phyloP scores from a whole-genome alignment of 176 grass and related monocot genomes.

The Hsuehochloa calcarea region DNA sequence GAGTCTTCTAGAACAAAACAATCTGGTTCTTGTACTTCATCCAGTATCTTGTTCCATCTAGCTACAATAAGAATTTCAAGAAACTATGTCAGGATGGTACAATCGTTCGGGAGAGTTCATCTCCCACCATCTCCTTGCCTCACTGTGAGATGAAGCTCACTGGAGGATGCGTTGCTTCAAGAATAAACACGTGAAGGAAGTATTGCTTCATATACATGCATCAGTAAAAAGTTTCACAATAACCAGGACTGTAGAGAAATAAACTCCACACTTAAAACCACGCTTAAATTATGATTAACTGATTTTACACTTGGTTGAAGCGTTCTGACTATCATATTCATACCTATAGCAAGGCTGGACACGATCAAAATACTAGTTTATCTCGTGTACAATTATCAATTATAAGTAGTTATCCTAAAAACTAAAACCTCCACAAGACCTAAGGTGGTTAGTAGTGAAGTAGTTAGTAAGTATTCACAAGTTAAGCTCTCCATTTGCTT shows the following conservation, averaged over 20 bases:
- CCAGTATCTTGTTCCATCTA: conserved; percentile 63
- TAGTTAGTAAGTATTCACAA: neutral
- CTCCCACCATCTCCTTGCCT: conserved; percentile 1
- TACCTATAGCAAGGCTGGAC: neutral
- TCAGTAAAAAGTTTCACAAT: neutral
- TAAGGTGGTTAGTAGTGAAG: neutral
- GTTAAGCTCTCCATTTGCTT: neutral
- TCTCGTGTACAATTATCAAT: neutral
- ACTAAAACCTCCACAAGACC: neutral
- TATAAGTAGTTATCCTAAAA: neutral
- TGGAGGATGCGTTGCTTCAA: conserved; percentile 4
- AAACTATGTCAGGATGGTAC: conserved; percentile 43
- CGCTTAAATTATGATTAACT: neutral
- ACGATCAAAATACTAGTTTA: conserved; percentile 6
- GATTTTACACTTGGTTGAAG: neutral
- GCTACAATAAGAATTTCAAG: conserved; percentile 70
- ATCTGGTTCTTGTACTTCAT: conserved; percentile 56
- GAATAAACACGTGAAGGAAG: conserved; percentile 30
- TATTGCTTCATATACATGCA: conserved; percentile 21
- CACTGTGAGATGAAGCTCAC: conserved; percentile 12
- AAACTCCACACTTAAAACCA: neutral
- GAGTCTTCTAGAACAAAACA: conserved; percentile 72
- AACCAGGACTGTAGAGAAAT: neutral
- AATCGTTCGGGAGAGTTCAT: neutral
- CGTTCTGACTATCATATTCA: neutral